Evolutionary conservation across 1,284 basidiomycete species (phyloP), one percentile per base, ranked within the genome.

Genomic region (Coriolopsis trogii): DNA sequence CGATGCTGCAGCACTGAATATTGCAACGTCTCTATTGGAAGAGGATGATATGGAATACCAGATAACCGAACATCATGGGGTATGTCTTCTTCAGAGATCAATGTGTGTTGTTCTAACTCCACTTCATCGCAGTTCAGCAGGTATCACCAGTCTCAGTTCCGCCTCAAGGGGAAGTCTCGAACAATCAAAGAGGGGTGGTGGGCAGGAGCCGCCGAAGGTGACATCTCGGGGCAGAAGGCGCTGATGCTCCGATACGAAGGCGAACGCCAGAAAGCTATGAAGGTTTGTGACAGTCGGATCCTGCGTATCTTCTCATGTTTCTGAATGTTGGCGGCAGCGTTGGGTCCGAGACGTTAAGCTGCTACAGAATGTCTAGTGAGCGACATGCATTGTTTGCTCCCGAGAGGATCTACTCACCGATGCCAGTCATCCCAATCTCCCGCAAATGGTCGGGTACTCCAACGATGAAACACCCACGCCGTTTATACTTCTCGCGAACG

Each of bases 391-490:
- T 10, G 9, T 15, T 34, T 6, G 21, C 20, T 16, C 16, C 34
- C 7, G 25, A 16, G n/a, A 13, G 25, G 20, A 16, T 9, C 29
- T 25, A 49, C 7, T 47, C 6, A 57, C 16, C 6, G 38, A 13
- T 23, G 48, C 26, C 44, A 82, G 80, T 53, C 80, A 81, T 49
- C 77, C 78, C 12, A 80, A 77, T 60, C 62, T 81, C 13, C 80
- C 80, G 0, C 79, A 81, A 59, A 73, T 82, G 68, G 56, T 79
- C 6, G 80, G 79, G 1, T 78, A 78, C 56, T 81, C 80, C 0
- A 66, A 73, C n/a, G 74, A 75, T 18, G 68, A 74, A 34, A 64
- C 73, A 0, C 71, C 72, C 1, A 78, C 74, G 0, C 79, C 77
- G 0, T 81, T 82, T 57, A 76, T 82, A 41, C 58, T 81, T 5